Evolutionary conservation across 208 protist species (phyloP), one percentile per base, ranked within the genome.

Genomic region (Leishmania amazonensis): DNA sequence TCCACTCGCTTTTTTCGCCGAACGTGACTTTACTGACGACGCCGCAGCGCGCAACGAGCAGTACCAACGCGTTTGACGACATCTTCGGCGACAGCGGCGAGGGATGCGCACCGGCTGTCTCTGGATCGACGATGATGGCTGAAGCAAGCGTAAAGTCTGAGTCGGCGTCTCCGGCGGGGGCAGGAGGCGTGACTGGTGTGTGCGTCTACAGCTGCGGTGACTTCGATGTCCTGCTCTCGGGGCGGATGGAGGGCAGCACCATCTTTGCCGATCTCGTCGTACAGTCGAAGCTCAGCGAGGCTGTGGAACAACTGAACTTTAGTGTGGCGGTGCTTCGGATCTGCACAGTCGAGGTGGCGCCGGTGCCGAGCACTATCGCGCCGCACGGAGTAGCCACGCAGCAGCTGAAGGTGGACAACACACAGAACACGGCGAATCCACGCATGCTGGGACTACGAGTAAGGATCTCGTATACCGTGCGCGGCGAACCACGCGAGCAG

Each of bases 241-340:
- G 51, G 15, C 76, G 81, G 45, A 72, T 83, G 42, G 58, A 89
- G 17, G 78, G 65, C 35, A 40, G 65, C 7, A 83, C 78, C 62
- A 83, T 88, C 11, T 58, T 76, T 47, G 85, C 89, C 0, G 85
- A 87, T 38, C 75, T 97, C 3, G 79, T 83, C 38, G 65, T 96
- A n/a, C 62, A 83, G 53, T 96, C 92, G 1, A 72, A 40, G 9
- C 9, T 90, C 19, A 64, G 53, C 15, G 76, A 28, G 13, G 31
- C 76, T 9, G 83, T 98, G 54, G 84, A 91, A 51, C 79, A 92
- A 28, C 42, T 98, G 31, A 86, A 79, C 11, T 93, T 96, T 73
- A 94, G 95, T 81, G 89, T 93, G 5, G 91, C 93, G 19, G 92
- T 93, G 17, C 90, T 92, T 17, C 88, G 90, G 75, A 89, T 77